Percentiles rank a stretch among this genome's conserved stretches.
These are phyloP conservation scores for Abelmoschus esculentus DNA, from an alignment of 345 rosid species.

Conservation along the genomic window DNA sequence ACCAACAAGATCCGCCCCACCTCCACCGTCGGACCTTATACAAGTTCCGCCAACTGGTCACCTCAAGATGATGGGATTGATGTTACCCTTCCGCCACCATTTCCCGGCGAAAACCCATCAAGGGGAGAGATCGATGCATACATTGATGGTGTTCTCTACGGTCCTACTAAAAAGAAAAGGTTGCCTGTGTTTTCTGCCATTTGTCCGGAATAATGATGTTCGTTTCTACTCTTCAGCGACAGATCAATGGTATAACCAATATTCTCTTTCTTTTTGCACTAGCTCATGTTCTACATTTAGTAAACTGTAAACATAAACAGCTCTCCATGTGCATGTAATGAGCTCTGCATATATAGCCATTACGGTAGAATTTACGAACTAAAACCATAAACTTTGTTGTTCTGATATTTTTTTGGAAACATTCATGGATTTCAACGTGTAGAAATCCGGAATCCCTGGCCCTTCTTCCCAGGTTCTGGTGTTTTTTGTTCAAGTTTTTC, in stretches of 20 bases:
- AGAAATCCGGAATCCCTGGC: too few species aligned
- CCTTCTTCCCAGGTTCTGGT: neutral
- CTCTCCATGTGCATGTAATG: neutral
- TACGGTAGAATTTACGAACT: neutral
- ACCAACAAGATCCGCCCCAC: slow-evolving; percentile 5
- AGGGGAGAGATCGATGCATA: slow-evolving; percentile 26
- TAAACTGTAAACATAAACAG: too few species aligned
- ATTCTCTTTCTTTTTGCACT: neutral
- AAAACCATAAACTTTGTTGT: neutral
- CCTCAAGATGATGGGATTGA: slow-evolving; percentile 64
- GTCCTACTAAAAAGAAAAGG: slow-evolving; percentile 29
- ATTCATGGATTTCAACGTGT: neutral
- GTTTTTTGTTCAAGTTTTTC: neutral
- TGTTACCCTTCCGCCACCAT: slow-evolving; percentile 24
- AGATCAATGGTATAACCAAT: neutral
- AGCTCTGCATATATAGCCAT: neutral
- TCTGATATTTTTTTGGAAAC: neutral
- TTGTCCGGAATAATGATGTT: slow-evolving; percentile 17
- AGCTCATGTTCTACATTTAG: neutral
- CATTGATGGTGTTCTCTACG: slow-evolving; percentile 24
- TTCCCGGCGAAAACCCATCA: slow-evolving; percentile 14
- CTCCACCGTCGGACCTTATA: neutral
- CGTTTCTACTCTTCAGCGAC: neutral
- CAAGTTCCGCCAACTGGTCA: slow-evolving; percentile 31
- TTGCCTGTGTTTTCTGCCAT: slow-evolving; percentile 32